Conservation (phyloP, 306 rosid species). For the Acacia confusa region DNA sequence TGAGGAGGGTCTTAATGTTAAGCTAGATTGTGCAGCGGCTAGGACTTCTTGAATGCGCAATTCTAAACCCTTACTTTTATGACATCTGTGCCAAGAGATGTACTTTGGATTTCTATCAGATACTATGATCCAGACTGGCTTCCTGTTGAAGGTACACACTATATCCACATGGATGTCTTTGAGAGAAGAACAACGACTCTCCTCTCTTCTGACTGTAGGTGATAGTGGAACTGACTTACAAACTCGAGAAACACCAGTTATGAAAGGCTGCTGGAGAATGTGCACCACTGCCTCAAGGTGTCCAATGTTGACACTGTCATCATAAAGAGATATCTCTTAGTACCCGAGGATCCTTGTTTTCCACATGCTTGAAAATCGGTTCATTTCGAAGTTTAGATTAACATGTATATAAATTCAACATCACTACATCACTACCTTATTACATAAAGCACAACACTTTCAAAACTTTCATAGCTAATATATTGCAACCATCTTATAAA, state of each 20-base stretch:
- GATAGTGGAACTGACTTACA: slow-evolving; percentile 71
- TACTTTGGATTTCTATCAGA: slow-evolving; percentile 83
- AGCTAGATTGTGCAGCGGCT: slow-evolving; percentile 54
- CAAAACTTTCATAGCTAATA: not conserved
- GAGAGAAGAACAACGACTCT: slow-evolving; percentile 22
- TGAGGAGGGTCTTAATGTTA: slow-evolving; percentile 73
- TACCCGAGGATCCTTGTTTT: not conserved
- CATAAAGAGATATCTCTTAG: not conserved
- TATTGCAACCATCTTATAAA: not conserved
- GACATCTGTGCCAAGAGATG: slow-evolving; percentile 57
- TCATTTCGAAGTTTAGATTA: not conserved
- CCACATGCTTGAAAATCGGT: not conserved
- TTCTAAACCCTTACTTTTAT: slow-evolving; percentile 63
- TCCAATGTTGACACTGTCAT: slow-evolving; percentile 74
- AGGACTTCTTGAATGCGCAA: slow-evolving; percentile 59
- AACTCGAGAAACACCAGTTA: slow-evolving; percentile 84
- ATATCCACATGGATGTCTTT: slow-evolving; percentile 67
- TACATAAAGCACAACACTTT: not conserved
- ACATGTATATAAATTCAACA: not conserved
- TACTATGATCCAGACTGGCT: slow-evolving; percentile 90
- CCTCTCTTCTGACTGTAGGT: slow-evolving; percentile 35
- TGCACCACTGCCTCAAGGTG: slow-evolving; percentile 83
- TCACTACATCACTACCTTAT: not conserved
- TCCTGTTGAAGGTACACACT: slow-evolving; percentile 61
- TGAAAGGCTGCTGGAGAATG: slow-evolving; percentile 76